Base-by-base conservation (phyloP, 2,329 filamentous ascomycete genomes). In the Plectosphaerella plurivora region DNA sequence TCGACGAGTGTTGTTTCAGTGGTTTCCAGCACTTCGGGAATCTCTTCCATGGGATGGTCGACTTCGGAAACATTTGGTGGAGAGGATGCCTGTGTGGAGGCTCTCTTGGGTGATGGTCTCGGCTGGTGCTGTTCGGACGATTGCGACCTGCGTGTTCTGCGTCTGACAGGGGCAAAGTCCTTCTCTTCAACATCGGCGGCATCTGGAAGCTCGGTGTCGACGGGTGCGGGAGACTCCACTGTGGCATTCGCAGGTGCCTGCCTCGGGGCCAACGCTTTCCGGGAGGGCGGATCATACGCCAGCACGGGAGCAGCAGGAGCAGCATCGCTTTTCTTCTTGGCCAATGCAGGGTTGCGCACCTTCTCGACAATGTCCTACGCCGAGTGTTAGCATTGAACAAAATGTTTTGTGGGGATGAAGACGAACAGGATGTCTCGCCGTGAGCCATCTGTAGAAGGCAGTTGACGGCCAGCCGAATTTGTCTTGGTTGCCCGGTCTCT, bases 381-480 rank as follows among this genome's bases (percentile, higher is more conserved):
- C 28, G 9, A 11, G 25, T 45, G 49, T 52, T 33, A 45, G 16
- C 15, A 52, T 20, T 8, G 5, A 33, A 33, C 4, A 12, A 33
- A 12, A 12, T 10, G 11, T 4, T 20, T 3, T 44, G n/a, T 18
- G 11, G 11, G 12, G 18, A 53, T 7, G 37, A 12, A 25, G 20
- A 22, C 71, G 55, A 65, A 80, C 77, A 5, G 65, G 63, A 54
- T 73, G 67, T 55, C 69, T 61, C 1, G 61, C 55, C 2, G 62
- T 67, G 45, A 84, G 62, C 75, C 77, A 82, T 22, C 70, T 71
- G 53, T 75, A 70, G 54, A 84, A 79, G 5, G 62, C 62, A 0
- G 78, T 82, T 3, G 58, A 49, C 9, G 58, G 56, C 78, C 78
- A 81, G 36, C 70, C 64, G 24, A 74, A 63, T 1, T 62, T 59